Percentiles rank a stretch among this genome's conserved stretches.
Evolutionary conservation across 768 basidiomycete species (phyloP).

Genomic region (Sarcomyxa edulis): DNA sequence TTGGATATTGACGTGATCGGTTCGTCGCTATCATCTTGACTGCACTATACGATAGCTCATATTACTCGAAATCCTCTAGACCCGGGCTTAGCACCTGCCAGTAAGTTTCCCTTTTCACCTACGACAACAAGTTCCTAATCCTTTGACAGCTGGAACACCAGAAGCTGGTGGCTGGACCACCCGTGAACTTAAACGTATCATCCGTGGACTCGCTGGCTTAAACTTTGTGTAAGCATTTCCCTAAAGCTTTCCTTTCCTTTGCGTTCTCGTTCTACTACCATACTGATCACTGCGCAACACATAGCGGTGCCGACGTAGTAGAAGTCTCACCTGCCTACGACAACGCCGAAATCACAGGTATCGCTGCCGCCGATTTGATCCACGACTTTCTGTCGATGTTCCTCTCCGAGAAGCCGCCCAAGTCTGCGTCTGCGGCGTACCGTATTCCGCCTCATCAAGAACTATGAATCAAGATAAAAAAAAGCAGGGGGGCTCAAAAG

Average conservation of each 20-base stretch:
- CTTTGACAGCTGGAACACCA: conserved; percentile 65
- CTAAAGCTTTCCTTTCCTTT: not conserved
- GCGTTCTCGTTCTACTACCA: not conserved
- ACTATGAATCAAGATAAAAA: no score
- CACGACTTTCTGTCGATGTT: conserved; percentile 66
- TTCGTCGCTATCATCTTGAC: conserved; percentile 20
- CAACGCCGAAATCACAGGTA: conserved; percentile 64
- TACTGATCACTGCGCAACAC: not conserved
- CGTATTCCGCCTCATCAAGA: conserved; percentile 19
- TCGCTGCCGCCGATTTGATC: conserved; percentile 63
- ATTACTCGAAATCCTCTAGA: conserved; percentile 31
- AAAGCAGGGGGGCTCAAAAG: no score
- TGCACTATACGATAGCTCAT: not conserved
- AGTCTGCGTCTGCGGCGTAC: conserved; percentile 14
- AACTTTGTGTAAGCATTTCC: conserved; percentile 73
- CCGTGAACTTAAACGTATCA: conserved; percentile 74
- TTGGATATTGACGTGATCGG: conserved; percentile 83
- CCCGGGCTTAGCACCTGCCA: conserved; percentile 75
- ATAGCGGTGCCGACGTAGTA: conserved; percentile 65
- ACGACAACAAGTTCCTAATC: not conserved
- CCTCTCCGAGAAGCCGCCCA: conserved; percentile 35
- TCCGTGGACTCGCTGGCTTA: conserved; percentile 72
- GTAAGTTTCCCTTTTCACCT: conserved; percentile 32
- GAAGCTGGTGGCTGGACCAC: conserved; percentile 85
- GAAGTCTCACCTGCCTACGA: conserved; percentile 76